Conservation (phyloP, 179 eudicot genomes). For the Gypsophila paniculata region DNA sequence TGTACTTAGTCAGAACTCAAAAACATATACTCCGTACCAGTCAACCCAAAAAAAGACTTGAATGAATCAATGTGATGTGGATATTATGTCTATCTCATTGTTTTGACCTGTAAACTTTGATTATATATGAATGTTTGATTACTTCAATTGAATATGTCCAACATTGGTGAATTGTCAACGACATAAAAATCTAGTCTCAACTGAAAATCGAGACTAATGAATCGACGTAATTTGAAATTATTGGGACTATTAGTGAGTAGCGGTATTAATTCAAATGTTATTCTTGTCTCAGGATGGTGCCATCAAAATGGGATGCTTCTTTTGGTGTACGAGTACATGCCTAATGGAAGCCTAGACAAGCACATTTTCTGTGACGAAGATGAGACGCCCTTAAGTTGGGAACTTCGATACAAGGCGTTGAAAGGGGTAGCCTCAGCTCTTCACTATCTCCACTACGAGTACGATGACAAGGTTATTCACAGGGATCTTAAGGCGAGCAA, state of each 20-base stretch:
- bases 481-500: constrained; percentile 89
- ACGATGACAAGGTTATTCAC: constrained; percentile 71
- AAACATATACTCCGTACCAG: background rate
- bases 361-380: constrained; percentile 51
- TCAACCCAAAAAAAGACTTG: background rate
- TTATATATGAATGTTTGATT: background rate
- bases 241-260: too few relatives aligned
- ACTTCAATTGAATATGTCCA: background rate
- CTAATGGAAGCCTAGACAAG: constrained; percentile 72
- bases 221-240: too few relatives aligned
- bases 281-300: constrained; percentile 61
- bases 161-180: background rate
- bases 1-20: too few relatives aligned
- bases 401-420: constrained; percentile 51
- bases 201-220: background rate
- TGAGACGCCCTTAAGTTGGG: constrained; percentile 53
- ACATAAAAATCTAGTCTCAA: background rate
- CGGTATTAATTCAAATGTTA: background rate
- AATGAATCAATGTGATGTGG: background rate
- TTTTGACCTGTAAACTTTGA: background rate
- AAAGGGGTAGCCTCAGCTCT: constrained; percentile 69
- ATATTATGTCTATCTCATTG: background rate
- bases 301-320: constrained; percentile 57
- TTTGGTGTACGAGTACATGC: constrained; percentile 70
- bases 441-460: constrained; percentile 75